Evolutionary conservation across 371 early-diverging fungal species (phyloP), one percentile per base, ranked within the genome.

Genomic region (Apophysomyces ossiformis): DNA sequence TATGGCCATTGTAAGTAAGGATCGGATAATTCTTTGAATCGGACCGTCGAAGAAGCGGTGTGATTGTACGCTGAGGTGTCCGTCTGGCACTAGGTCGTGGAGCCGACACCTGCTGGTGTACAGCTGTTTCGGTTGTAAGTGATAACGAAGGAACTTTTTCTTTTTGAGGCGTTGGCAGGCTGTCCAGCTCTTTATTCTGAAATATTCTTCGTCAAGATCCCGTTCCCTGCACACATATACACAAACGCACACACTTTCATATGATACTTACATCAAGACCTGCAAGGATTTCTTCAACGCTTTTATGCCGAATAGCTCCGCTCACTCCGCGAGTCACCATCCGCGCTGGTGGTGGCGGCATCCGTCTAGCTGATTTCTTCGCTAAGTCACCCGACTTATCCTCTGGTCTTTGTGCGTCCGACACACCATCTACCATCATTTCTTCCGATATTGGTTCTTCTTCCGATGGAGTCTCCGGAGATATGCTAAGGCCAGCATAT

Each of bases 271-370:
- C 83, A 67, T 80, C 79, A 21, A 81, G 63, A 36, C 82, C 80
- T 13, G 85, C 78, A 6, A 86, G 57, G 35, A 86, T 86, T 60
- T 86, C 87, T 32, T 82, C 86, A 13, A 87, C 87, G 54, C 85
- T 86, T 60, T 79, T 82, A n/a, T 84, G 86, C 15, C 85, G 78
- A 59, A 86, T 84, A 26, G 87, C 87, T 26, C 89, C 88, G 68
- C 88, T 89, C 13, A 87, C 87, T 36, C 89, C 90, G 7, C 90
- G 82, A 1, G 91, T 91, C 8, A 91, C 84, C 90, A 91, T 91
- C 16, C 90, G 76, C 63, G 82, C 91, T 37, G 85, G 85, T n/a
- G 90, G 89, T 16, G 91, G 88, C 11, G 77, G 68, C 16, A 73
- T 64, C 32, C 85, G 82, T 45, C 84, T 57, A 26, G 59, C 18